Evolutionary conservation across 306 rosid genomes (phyloP).

Genomic region (Cyamopsis tetragonoloba): DNA sequence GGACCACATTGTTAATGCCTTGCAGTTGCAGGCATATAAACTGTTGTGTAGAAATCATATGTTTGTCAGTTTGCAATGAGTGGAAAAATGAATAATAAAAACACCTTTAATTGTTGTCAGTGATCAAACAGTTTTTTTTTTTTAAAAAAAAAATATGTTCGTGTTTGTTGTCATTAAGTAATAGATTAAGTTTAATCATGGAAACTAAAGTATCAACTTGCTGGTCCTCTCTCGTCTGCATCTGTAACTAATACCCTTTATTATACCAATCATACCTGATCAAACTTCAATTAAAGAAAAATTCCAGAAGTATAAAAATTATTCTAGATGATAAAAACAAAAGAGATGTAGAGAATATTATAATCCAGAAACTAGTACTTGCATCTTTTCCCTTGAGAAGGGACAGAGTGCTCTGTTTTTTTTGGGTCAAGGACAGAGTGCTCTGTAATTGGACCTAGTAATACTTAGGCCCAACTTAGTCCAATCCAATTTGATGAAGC

Average conservation of each 20-base stretch:
- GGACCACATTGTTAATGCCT: conserved; percentile 42
- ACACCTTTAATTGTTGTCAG: neutral
- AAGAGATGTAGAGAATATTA: too few species aligned
- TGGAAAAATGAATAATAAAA: conserved; percentile 18
- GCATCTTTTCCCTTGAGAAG: neutral
- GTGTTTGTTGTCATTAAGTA: neutral
- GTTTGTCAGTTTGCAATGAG: conserved; percentile 36
- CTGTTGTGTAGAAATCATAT: conserved; percentile 17
- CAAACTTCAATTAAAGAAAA: neutral
- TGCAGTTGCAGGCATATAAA: conserved; percentile 22
- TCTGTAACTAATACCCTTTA: neutral
- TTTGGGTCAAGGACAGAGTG: too few species aligned
- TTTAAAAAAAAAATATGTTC: too few species aligned
- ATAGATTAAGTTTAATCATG: neutral
- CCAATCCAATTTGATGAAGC: neutral
- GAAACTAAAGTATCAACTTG: neutral
- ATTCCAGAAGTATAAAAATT: neutral
- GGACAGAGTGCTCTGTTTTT: neutral
- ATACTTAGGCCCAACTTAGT: neutral
- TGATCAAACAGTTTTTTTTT: conserved; percentile 9
- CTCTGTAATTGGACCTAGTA: neutral
- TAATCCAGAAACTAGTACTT: neutral
- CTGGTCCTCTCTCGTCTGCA: conserved; percentile 15
- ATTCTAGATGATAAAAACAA: neutral
- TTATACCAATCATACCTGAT: neutral